A percentile compares a stretch with the other conserved stretches of the same genome.
These are phyloP conservation scores for Clavariopsis aquatica DNA, from an alignment of 495 filamentous ascomycete genomes.

Conservation along the genomic window DNA sequence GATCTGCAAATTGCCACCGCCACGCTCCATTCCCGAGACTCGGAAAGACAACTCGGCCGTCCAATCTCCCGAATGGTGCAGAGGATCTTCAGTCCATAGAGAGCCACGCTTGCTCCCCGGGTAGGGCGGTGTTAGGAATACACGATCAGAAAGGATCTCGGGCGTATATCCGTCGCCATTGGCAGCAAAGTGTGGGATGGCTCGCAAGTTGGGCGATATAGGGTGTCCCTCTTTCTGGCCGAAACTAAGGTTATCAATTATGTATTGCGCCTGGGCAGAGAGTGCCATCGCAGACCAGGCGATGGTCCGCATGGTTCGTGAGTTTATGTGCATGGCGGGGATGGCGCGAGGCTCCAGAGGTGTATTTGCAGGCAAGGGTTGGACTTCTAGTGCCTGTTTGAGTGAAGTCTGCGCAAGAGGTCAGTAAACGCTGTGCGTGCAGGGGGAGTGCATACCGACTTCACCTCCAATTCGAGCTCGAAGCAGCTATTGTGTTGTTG, in stretches of 20 bases:
- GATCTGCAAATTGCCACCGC: constrained; percentile 84
- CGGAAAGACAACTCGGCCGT: constrained; percentile 82
- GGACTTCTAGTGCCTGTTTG: neutral
- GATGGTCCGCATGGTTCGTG: constrained; percentile 34
- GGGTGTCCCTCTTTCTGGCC: constrained; percentile 61
- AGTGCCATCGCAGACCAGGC: constrained; percentile 51
- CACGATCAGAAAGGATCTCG: constrained; percentile 80
- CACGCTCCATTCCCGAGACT: constrained; percentile 80
- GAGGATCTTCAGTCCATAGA: constrained; percentile 67
- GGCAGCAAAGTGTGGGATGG: constrained; percentile 66
- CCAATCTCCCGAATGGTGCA: constrained; percentile 58
- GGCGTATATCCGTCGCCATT: constrained; percentile 69
- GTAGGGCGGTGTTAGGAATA: constrained; percentile 86
- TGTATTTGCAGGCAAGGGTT: neutral
- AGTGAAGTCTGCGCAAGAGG: constrained; percentile 4
- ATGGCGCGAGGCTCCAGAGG: constrained; percentile 1
- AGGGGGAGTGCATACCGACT: neutral
- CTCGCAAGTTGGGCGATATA: constrained; percentile 57
- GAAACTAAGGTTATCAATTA: constrained; percentile 72
- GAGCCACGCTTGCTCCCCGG: constrained; percentile 85
- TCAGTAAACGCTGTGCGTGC: neutral
- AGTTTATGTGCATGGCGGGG: constrained; percentile 35
- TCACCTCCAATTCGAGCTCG: constrained; percentile 8
- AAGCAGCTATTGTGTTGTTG: neutral
- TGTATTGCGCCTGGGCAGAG: constrained; percentile 60